These are phyloP conservation scores for Dendrobium nobile DNA, from an alignment of 106 monocot genomes.

Conservation along the genomic window DNA sequence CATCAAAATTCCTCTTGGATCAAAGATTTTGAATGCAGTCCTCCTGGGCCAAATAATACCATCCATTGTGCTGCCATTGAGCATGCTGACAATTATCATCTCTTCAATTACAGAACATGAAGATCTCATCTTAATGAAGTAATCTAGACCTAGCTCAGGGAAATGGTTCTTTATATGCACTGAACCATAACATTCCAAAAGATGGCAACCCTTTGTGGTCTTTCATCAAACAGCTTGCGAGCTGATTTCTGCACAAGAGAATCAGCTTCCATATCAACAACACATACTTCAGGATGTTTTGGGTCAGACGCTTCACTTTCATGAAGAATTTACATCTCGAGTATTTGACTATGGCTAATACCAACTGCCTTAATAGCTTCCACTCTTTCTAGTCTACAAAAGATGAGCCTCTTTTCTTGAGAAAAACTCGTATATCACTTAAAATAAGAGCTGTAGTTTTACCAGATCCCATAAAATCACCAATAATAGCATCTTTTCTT, in stretches of 20 bases:
- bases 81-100: neutral
- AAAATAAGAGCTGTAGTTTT: constrained; percentile 66
- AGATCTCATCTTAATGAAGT: constrained; percentile 1
- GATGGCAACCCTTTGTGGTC: constrained; percentile 24
- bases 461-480: constrained; percentile 87
- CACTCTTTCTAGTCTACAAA: constrained; percentile 53
- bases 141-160: neutral
- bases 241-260: constrained; percentile 5
- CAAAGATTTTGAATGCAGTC: neutral
- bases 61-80: constrained; percentile 5
- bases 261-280: neutral
- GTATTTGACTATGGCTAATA: neutral
- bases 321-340: neutral
- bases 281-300: neutral
- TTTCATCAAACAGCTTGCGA: constrained; percentile 23
- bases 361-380: constrained; percentile 28
- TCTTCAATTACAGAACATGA: neutral
- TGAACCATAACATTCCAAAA: constrained; percentile 41
- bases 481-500: constrained; percentile 70
- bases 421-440: constrained; percentile 51
- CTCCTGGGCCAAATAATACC: neutral
- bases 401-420: constrained; percentile 57
- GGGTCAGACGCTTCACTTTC: neutral
- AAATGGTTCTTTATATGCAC: constrained; percentile 23
- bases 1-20: too few species aligned